A percentile compares a stretch with the other conserved stretches of the same genome.
phyloP scores from a whole-genome alignment of 257 asterid species.

The Parsonsia alboflavescens region DNA sequence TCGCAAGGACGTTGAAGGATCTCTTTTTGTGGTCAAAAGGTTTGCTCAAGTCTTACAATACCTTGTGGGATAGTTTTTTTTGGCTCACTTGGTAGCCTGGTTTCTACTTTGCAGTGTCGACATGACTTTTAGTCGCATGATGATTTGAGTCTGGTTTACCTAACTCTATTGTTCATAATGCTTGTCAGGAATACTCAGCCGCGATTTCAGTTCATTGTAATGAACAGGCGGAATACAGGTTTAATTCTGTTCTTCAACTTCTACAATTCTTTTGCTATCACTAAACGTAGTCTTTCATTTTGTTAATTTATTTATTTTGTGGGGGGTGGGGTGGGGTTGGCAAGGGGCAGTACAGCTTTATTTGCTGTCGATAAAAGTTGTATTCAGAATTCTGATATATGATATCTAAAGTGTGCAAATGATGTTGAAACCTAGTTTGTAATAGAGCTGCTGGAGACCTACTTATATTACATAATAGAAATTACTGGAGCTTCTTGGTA shows the following conservation, averaged over 20 bases:
- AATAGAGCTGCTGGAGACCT: not conserved
- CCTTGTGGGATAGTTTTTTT: not conserved
- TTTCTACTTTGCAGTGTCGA: not conserved
- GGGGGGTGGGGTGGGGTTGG: not conserved
- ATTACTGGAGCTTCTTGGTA: not conserved
- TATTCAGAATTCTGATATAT: not conserved
- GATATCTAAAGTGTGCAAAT: not conserved
- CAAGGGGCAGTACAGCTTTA: not conserved
- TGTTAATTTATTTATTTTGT: no score
- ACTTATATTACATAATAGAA: not conserved
- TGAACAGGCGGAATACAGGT: conserved; percentile 80
- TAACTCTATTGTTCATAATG: not conserved
- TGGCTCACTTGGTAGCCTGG: no score
- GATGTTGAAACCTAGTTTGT: not conserved
- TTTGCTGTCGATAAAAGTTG: not conserved
- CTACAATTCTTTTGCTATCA: not conserved
- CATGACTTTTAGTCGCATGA: not conserved
- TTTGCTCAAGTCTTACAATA: conserved; percentile 3
- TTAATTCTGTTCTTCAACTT: conserved; percentile 11
- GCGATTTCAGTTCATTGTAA: conserved; percentile 76
- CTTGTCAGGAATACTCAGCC: conserved; percentile 68
- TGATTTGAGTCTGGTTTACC: not conserved
- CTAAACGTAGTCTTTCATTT: not conserved
- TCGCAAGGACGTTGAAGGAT: conserved; percentile 85
- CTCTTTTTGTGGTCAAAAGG: conserved; percentile 89